phyloP scores from a whole-genome alignment of 148 eudicot species.

The Rhododendron vialii region DNA sequence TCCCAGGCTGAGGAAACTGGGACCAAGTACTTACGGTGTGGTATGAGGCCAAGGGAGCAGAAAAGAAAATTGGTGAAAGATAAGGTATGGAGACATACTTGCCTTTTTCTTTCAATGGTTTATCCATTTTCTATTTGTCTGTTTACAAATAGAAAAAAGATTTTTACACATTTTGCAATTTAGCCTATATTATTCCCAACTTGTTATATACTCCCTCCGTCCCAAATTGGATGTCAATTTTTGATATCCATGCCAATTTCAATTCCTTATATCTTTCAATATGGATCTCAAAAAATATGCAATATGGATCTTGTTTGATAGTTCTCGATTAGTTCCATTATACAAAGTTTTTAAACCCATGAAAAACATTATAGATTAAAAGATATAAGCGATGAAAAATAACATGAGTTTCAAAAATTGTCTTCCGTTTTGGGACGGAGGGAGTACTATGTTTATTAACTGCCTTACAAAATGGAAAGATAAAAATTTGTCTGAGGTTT shows the following conservation, averaged over 20 bases:
- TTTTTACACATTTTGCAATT: not conserved
- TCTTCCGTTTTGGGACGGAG: too few species aligned
- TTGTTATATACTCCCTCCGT: not conserved
- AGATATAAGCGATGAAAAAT: too few species aligned
- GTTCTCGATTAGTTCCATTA: too few species aligned
- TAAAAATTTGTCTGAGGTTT: not conserved
- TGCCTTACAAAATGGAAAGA: not conserved
- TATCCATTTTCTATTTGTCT: not conserved
- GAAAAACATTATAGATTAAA: too few species aligned
- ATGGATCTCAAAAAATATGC: too few species aligned
- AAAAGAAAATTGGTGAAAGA: slow-evolving; percentile 40
- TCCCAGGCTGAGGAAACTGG: slow-evolving; percentile 18
- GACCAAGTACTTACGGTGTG: slow-evolving; percentile 11
- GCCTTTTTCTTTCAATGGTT: not conserved
- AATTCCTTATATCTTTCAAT: too few species aligned
- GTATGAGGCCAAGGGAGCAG: slow-evolving; percentile 24
- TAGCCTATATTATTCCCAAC: not conserved
- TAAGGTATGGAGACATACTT: slow-evolving; percentile 31
- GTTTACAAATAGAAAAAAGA: not conserved
- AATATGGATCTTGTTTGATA: too few species aligned
- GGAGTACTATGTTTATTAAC: not conserved
- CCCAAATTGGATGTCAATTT: too few species aligned
- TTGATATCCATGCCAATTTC: too few species aligned
- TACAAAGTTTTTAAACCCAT: too few species aligned
- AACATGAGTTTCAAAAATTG: too few species aligned